Evolutionary conservation across 306 rosid species (phyloP).

Genomic region (Myrica gale): DNA sequence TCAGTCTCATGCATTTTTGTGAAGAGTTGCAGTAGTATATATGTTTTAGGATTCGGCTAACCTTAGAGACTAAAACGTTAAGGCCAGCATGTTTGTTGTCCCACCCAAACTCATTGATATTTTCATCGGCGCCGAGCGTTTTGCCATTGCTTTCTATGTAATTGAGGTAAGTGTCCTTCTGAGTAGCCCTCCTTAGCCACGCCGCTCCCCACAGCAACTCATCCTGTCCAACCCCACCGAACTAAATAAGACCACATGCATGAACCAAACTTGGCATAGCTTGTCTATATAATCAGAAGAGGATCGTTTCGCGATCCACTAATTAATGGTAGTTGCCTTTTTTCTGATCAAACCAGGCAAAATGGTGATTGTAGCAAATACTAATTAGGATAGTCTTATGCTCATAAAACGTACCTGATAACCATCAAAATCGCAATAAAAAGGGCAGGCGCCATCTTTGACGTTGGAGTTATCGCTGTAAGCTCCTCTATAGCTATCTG

Average conservation of each 20-base stretch:
- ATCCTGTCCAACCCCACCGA: slow-evolving; percentile 47
- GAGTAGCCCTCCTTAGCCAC: slow-evolving; percentile 87
- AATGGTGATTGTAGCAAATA: too few relatives aligned
- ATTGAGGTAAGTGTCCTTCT: slow-evolving; percentile 48
- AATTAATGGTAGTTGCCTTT: background rate
- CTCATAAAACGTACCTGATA: slow-evolving; percentile 50
- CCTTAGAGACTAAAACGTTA: slow-evolving; percentile 90
- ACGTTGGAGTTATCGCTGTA: slow-evolving; percentile 72
- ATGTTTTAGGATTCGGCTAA: slow-evolving; percentile 9
- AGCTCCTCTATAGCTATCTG: slow-evolving; percentile 80
- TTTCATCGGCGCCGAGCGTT: slow-evolving; percentile 87
- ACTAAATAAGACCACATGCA: too few relatives aligned
- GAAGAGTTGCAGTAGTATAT: background rate
- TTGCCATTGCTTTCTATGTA: slow-evolving; percentile 74
- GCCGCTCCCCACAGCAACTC: slow-evolving; percentile 97
- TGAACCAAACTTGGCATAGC: too few relatives aligned
- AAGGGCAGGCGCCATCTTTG: slow-evolving; percentile 74
- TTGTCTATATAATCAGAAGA: too few relatives aligned
- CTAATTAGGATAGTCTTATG: background rate
- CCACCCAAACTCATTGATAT: slow-evolving; percentile 90
- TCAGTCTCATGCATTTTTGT: background rate
- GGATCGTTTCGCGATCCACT: too few relatives aligned
- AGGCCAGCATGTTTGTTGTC: slow-evolving; percentile 97
- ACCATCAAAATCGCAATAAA: slow-evolving; percentile 86
- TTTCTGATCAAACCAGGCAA: too few relatives aligned